These are phyloP conservation scores for Domatiomyces globalis DNA, from an alignment of 2,329 filamentous ascomycete genomes.

Conservation along the genomic window DNA sequence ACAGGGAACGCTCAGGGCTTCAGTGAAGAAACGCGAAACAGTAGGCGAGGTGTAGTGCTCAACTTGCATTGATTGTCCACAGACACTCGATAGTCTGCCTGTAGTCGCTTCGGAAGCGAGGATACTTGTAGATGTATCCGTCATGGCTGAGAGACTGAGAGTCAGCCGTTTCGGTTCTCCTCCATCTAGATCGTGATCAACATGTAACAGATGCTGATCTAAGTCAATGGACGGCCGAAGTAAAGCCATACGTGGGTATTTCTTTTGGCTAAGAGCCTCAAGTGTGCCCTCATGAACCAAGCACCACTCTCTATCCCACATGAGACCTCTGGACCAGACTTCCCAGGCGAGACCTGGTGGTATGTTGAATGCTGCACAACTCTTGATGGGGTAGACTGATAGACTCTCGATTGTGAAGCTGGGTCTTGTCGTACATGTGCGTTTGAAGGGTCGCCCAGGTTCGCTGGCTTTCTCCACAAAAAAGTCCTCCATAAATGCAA, in stretches of 20 bases:
- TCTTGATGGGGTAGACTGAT: constrained; percentile 83
- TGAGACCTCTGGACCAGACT: constrained; percentile 65
- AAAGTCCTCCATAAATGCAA: constrained; percentile 59
- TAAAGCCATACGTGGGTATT: constrained; percentile 74
- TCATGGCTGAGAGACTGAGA: constrained; percentile 43
- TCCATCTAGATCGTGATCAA: constrained; percentile 34
- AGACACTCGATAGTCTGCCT: constrained; percentile 53
- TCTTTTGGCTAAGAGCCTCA: constrained; percentile 74
- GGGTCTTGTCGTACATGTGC: neutral
- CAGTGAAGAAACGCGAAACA: constrained; percentile 65
- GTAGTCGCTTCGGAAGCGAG: constrained; percentile 20
- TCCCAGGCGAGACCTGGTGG: constrained; percentile 55
- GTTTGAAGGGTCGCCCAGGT: constrained; percentile 5
- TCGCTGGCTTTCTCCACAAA: constrained; percentile 31
- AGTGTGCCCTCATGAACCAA: constrained; percentile 76
- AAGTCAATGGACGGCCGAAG: constrained; percentile 64
- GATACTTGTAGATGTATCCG: constrained; percentile 24
- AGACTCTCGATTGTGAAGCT: constrained; percentile 47
- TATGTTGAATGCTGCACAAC: constrained; percentile 66
- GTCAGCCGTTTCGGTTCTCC: constrained; percentile 22
- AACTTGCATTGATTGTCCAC: constrained; percentile 62
- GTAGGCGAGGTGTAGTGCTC: constrained; percentile 52
- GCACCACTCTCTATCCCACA: constrained; percentile 96
- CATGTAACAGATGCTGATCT: constrained; percentile 46
- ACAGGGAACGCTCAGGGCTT: constrained; percentile 62